A percentile compares a stretch with the other conserved stretches of the same genome.
Conservation (phyloP, 2,329 filamentous ascomycete genomes). For the Pseudohalonectria lignicola region DNA sequence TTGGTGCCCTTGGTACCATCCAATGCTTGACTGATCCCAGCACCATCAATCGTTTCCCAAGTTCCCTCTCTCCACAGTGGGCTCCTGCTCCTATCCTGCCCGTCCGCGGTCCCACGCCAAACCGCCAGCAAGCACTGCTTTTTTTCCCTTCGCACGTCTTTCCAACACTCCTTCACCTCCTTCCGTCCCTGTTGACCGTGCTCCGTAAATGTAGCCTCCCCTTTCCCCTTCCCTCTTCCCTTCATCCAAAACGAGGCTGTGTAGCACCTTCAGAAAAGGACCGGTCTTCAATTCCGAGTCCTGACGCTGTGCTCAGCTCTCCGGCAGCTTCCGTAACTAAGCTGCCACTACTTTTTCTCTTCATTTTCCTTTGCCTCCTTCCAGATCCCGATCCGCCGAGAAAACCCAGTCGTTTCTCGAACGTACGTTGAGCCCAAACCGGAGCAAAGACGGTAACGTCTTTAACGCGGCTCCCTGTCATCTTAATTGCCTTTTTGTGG, state of each 20-base stretch:
- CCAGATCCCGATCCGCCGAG: too few relatives aligned
- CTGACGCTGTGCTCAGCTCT: neutral
- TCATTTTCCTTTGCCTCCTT: too few relatives aligned
- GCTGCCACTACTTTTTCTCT: neutral
- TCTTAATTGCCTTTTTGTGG: too few relatives aligned
- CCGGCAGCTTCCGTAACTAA: neutral
- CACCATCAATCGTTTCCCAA: too few relatives aligned
- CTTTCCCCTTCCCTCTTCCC: neutral
- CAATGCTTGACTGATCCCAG: too few relatives aligned
- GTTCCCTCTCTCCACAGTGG: too few relatives aligned
- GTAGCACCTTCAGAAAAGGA: neutral
- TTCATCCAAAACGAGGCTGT: too few relatives aligned
- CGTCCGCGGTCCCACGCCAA: neutral
- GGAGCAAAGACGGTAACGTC: too few relatives aligned
- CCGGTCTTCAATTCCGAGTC: neutral
- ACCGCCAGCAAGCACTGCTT: neutral
- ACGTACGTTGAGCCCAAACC: too few relatives aligned
- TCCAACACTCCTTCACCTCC: constrained; percentile 2
- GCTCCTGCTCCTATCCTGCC: neutral
- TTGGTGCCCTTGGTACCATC: too few relatives aligned
- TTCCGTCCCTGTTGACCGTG: neutral
- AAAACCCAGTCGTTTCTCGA: too few relatives aligned
- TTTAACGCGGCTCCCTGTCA: too few relatives aligned
- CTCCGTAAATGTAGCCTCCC: neutral
- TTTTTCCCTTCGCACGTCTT: neutral